Conservation (phyloP, 345 rosid species). For the Durio zibethinus region DNA sequence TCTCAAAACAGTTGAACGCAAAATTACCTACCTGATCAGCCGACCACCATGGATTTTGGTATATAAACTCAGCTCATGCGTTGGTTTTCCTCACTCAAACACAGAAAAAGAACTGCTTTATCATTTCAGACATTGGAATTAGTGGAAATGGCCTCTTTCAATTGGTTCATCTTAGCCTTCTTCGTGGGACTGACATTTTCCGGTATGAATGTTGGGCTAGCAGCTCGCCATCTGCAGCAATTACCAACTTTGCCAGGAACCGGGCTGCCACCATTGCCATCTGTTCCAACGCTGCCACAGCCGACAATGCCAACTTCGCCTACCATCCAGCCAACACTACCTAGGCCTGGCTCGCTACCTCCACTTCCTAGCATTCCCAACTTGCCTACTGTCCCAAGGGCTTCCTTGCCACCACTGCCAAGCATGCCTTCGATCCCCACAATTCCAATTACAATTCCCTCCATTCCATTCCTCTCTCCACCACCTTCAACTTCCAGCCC, state of each 20-base stretch:
- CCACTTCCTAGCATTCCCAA: conserved; percentile 25
- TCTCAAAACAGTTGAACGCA: neutral
- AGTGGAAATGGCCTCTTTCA: conserved; percentile 17
- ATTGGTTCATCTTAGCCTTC: neutral
- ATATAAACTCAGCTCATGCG: neutral
- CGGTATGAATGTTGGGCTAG: conserved; percentile 3
- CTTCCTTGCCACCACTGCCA: conserved; percentile 27
- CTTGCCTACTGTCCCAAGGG: conserved; percentile 19
- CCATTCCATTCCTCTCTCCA: conserved; percentile 17
- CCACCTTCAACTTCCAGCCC: conserved; percentile 16
- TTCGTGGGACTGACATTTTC: conserved; percentile 9
- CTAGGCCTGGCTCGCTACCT: conserved; percentile 1
- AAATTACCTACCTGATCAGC: neutral
- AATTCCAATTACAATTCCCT: conserved; percentile 19
- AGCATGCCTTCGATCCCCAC: conserved; percentile 28
- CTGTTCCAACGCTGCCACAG: neutral
- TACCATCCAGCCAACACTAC: conserved; percentile 17
- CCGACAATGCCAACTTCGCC: conserved; percentile 17
- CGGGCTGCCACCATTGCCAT: conserved; percentile 9
- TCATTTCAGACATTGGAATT: neutral
- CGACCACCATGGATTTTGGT: neutral
- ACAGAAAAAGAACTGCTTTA: neutral
- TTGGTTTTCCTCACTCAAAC: neutral
- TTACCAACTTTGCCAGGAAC: neutral
- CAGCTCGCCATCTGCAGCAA: conserved; percentile 28